Conservation (phyloP, 73 alveolate genomes). For the Stentor coeruleus region DNA sequence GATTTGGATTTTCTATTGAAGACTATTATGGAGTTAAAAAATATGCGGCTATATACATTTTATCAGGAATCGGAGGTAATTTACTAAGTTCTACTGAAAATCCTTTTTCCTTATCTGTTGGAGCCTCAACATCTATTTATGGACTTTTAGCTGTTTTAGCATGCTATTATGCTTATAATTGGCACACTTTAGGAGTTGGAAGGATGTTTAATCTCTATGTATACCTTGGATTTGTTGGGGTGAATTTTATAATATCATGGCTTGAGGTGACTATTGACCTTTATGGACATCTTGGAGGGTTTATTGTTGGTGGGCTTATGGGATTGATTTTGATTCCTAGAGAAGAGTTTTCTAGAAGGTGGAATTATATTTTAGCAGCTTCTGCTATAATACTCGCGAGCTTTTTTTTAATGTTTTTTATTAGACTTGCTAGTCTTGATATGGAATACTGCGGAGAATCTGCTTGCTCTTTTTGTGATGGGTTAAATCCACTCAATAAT, state of each 20-base stretch:
- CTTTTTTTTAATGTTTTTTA: too few species aligned
- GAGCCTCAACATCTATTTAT: constrained; percentile 47
- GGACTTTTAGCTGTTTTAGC: constrained; percentile 45
- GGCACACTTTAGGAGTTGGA: constrained; percentile 10
- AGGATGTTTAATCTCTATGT: neutral
- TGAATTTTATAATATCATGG: neutral
- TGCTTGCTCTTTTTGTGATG: too few species aligned
- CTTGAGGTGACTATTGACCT: constrained; percentile 36
- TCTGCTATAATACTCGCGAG: too few species aligned
- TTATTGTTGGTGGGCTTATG: constrained; percentile 36
- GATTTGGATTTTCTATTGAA: constrained; percentile 9
- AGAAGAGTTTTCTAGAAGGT: constrained; percentile 1
- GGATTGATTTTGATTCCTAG: constrained; percentile 24
- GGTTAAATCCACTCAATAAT: too few species aligned
- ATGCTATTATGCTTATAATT: constrained; percentile 13
- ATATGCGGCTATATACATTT: neutral
- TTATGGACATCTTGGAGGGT: constrained; percentile 52
- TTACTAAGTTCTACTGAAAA: constrained; percentile 32
- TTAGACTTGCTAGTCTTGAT: neutral
- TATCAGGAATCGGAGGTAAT: constrained; percentile 49
- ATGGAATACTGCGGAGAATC: neutral
- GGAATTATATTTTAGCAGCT: neutral
- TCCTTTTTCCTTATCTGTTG: constrained; percentile 35
- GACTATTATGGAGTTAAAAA: neutral
- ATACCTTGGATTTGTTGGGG: neutral